Evolutionary conservation across 805 yeast genomes (phyloP).

Genomic region (Lipomyces spencermartinsiae): DNA sequence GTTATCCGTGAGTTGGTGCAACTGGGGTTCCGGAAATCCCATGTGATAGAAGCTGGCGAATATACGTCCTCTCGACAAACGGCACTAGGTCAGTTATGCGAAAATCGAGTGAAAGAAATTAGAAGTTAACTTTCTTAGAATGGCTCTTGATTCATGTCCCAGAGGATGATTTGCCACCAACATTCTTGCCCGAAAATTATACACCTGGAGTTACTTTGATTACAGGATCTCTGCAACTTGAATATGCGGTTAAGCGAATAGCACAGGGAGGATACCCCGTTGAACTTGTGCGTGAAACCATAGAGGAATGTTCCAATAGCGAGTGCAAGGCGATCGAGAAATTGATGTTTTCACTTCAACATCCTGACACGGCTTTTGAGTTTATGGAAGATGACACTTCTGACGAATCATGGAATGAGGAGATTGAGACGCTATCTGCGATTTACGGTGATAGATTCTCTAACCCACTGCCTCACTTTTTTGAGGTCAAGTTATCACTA

Average conservation of each 20-base stretch:
- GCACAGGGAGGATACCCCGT: constrained; percentile 72
- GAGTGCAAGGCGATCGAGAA: constrained; percentile 28
- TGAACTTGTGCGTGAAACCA: constrained; percentile 62
- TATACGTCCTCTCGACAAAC: constrained; percentile 58
- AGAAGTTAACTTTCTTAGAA: constrained; percentile 45
- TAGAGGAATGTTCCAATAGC: constrained; percentile 50
- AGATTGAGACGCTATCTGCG: constrained; percentile 67
- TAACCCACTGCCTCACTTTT: constrained; percentile 25
- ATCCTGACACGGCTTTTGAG: constrained; percentile 16
- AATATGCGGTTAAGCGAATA: constrained; percentile 64
- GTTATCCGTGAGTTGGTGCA: constrained; percentile 47
- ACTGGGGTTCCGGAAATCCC: constrained; percentile 73
- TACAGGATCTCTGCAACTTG: constrained; percentile 57
- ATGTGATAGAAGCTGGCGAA: constrained; percentile 71
- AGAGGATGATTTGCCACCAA: constrained; percentile 84
- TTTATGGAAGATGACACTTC: constrained; percentile 42
- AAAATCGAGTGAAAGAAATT: neutral
- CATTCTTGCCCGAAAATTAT: constrained; percentile 45
- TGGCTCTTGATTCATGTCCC: constrained; percentile 90
- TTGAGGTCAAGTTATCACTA: constrained; percentile 32
- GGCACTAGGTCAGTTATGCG: constrained; percentile 47
- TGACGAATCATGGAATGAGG: constrained; percentile 71
- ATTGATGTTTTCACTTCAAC: constrained; percentile 22
- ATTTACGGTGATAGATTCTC: constrained; percentile 58
- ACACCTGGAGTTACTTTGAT: constrained; percentile 44